Base-by-base conservation (phyloP, 345 rosid species). In the Fremontodendron californicum region DNA sequence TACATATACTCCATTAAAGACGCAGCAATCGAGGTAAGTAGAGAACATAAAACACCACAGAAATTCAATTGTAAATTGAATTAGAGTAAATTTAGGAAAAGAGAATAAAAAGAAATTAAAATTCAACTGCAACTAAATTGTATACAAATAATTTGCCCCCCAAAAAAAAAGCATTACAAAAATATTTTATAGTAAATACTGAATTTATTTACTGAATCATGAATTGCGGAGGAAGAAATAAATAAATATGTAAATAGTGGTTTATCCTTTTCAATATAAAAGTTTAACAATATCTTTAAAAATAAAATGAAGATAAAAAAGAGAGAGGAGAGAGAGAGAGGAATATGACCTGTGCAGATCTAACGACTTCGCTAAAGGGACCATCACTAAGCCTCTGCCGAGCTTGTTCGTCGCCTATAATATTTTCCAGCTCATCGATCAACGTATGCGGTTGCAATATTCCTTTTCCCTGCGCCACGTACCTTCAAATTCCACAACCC, bases 401-500 rank as follows among this genome's bases (percentile, higher is more conserved):
- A 1, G 86, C 79, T 78, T 86, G 85, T 23, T 89, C 97, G 31
- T 88, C 93, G 82, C 85, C 77, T 43, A 88, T 71, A 39, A 92
- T 52, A 48, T 83, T 88, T 35, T 93, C 93, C 23, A 94, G 87
- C 74, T 93, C 97, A 77, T 96, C 99, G 40, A 96, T 80, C 89
- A 96, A 81, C 74, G 86, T 89, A 84, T 96, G 98, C 12, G 99
- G 98, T 40, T 90, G 93, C 84, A 96, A 73, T 45, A 96, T 91
- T 68, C 95, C 95, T 82, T 93, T 96, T 6, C 99, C 99, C 80
- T 93, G 97, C 43, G 85, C 93, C 80, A 93, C 97, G 62, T 93
- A 96, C 90, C 99, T 96, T 84, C 67, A 81, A 80, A 52, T 37
- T 57, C 54, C 40, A 62, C 75, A 71, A 55, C 62, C 63, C 46